phyloP scores from a whole-genome alignment of 345 rosid genomes.

The Bruguiera sexangula region DNA sequence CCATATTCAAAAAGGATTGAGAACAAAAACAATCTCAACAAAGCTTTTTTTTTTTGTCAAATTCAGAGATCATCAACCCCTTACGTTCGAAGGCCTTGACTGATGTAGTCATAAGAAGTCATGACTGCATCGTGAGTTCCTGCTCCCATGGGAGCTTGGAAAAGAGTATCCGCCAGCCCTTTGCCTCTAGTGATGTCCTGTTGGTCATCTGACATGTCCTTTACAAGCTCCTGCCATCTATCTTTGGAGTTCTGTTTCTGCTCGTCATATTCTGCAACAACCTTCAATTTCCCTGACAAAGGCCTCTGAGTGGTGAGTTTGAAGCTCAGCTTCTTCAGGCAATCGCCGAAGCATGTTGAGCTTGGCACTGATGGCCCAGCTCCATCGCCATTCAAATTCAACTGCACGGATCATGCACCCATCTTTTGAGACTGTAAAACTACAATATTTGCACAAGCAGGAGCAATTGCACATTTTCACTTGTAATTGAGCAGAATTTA shows the following conservation, averaged over 20 bases:
- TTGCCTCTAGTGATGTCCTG: slow-evolving; percentile 56
- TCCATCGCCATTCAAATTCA: slow-evolving; percentile 22
- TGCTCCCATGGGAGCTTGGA: slow-evolving; percentile 51
- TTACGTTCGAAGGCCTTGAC: slow-evolving; percentile 48
- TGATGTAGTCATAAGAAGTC: slow-evolving; percentile 46
- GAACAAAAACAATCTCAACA: no score
- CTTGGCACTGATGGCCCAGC: slow-evolving; percentile 15
- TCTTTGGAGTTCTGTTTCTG: slow-evolving; percentile 43
- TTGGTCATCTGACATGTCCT: slow-evolving; percentile 45
- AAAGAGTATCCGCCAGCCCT: slow-evolving; percentile 50
- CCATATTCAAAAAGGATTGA: background rate
- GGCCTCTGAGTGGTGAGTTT: slow-evolving; percentile 12
- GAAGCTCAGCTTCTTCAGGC: slow-evolving; percentile 23
- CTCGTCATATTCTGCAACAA: slow-evolving; percentile 33
- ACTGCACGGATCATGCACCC: slow-evolving; percentile 27
- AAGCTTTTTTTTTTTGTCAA: background rate
- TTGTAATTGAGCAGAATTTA: background rate
- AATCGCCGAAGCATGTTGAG: slow-evolving; percentile 30
- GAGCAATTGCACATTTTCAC: slow-evolving; percentile 4
- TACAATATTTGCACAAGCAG: slow-evolving; percentile 4
- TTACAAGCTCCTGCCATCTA: slow-evolving; percentile 39
- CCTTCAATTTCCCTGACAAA: slow-evolving; percentile 16
- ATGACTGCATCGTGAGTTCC: slow-evolving; percentile 51
- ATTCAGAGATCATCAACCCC: slow-evolving; percentile 4
- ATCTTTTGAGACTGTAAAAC: background rate